Conservation (phyloP, 352 stramenopile genomes). For the Paralagenidium karlingii region DNA sequence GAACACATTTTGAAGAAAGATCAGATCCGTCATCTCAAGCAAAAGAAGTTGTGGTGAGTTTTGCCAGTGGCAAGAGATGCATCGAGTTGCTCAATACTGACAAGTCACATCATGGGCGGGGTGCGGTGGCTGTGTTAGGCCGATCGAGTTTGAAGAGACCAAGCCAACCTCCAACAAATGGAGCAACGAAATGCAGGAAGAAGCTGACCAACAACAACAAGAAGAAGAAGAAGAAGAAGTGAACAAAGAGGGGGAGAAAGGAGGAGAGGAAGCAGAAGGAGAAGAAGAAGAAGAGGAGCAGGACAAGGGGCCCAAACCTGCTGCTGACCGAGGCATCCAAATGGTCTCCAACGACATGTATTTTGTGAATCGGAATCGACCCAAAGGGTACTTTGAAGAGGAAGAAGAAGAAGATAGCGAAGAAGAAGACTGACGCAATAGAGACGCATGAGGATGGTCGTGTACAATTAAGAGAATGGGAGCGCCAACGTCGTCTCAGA, state of each 20-base stretch:
- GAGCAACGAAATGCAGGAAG: too few relatives aligned
- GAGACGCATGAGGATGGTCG: constrained; percentile 29
- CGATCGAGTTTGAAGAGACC: constrained; percentile 29
- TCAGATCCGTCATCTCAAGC: constrained; percentile 96
- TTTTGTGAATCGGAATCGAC: constrained; percentile 68
- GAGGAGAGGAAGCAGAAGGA: constrained; percentile 1
- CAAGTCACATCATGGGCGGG: not conserved
- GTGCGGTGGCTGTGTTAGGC: constrained; percentile 32
- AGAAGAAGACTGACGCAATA: constrained; percentile 19
- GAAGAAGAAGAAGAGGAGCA: constrained; percentile 5
- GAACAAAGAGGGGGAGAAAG: constrained; percentile 4
- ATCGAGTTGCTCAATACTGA: not conserved
- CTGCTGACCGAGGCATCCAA: constrained; percentile 25
- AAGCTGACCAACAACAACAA: constrained; percentile 2
- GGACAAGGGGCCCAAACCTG: constrained; percentile 5
- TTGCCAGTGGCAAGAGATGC: not conserved
- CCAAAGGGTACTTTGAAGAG: constrained; percentile 58
- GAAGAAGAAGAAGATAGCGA: constrained; percentile 48
- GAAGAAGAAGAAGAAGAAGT: constrained; percentile 9
- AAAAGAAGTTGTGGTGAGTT: constrained; percentile 83
- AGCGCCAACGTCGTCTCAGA: constrained; percentile 33
- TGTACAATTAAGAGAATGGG: constrained; percentile 65
- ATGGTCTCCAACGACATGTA: constrained; percentile 39
- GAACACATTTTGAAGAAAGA: constrained; percentile 98
- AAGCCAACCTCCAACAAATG: too few relatives aligned